Conservation (phyloP, 805 yeast species). For the Tanozyma kutaoensis region DNA sequence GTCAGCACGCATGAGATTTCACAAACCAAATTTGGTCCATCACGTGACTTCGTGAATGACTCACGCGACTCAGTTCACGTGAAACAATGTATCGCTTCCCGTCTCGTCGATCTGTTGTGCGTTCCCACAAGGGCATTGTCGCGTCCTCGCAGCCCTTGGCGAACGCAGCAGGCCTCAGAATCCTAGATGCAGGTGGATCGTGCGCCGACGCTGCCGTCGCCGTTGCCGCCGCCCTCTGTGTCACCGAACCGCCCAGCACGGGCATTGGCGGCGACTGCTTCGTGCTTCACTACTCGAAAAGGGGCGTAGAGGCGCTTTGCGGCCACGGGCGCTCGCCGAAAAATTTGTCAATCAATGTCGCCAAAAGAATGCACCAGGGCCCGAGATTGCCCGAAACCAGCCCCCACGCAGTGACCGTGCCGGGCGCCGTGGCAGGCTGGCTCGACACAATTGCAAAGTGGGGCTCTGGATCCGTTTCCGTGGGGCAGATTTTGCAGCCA, state of each 20-base stretch:
- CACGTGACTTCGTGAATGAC: too few relatives aligned
- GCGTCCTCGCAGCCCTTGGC: constrained; percentile 71
- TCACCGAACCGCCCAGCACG: constrained; percentile 46
- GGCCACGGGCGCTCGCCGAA: constrained; percentile 66
- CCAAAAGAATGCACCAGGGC: constrained; percentile 16
- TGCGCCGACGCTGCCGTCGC: constrained; percentile 56
- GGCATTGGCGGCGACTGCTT: constrained; percentile 65
- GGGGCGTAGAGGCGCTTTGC: constrained; percentile 50
- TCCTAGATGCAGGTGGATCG: constrained; percentile 62
- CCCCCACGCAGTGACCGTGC: constrained; percentile 48
- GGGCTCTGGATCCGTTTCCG: constrained; percentile 57
- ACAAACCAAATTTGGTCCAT: too few relatives aligned
- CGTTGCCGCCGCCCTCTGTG: constrained; percentile 39
- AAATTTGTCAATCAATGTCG: constrained; percentile 31
- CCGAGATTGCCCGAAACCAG: constrained; percentile 13
- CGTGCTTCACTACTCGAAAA: constrained; percentile 39
- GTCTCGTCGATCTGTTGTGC: constrained; percentile 63
- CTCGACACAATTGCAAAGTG: constrained; percentile 50
- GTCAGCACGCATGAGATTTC: too few relatives aligned
- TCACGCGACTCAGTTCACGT: neutral
- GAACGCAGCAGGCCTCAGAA: constrained; percentile 55
- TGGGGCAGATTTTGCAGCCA: constrained; percentile 46
- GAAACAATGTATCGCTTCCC: constrained; percentile 15
- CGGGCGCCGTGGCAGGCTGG: constrained; percentile 79
- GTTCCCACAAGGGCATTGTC: constrained; percentile 60